Percentiles rank a stretch among this genome's conserved stretches.
Conservation (phyloP, 495 filamentous ascomycete genomes). For the Polyplosphaeria fusca region DNA sequence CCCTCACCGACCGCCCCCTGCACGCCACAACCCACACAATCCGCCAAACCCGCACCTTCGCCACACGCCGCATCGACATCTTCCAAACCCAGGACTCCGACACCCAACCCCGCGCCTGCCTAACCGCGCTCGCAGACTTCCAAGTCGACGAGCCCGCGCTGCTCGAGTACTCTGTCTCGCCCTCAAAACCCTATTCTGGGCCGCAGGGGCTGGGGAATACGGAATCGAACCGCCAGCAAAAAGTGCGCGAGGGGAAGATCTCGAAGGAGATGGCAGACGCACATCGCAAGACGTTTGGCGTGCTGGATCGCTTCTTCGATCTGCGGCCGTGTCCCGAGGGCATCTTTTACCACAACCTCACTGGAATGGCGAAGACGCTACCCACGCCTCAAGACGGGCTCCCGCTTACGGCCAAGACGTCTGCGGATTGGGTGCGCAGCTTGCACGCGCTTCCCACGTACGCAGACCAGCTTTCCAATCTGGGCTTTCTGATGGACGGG, state of each 20-base stretch:
- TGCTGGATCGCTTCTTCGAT: slow-evolving; percentile 9
- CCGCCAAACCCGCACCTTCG: slow-evolving; percentile 32
- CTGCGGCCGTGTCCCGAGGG: slow-evolving; percentile 20
- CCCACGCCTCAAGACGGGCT: slow-evolving; percentile 29
- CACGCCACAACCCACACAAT: slow-evolving; percentile 5
- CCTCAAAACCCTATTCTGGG: slow-evolving; percentile 10
- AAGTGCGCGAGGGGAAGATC: slow-evolving; percentile 14
- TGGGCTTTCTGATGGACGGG: slow-evolving; percentile 29
- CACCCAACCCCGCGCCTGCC: slow-evolving; percentile 1
- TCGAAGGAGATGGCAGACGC: slow-evolving; percentile 1
- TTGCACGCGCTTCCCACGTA: not conserved
- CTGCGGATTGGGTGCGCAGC: slow-evolving; percentile 25
- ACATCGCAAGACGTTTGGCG: slow-evolving; percentile 3
- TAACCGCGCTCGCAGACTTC: slow-evolving; percentile 29
- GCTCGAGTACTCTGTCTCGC: slow-evolving; percentile 23
- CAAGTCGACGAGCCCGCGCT: slow-evolving; percentile 20
- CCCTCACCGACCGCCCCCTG: slow-evolving; percentile 25
- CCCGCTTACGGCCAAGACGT: slow-evolving; percentile 10
- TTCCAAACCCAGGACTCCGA: slow-evolving; percentile 15
- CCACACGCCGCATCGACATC: slow-evolving; percentile 27
- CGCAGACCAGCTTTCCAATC: slow-evolving; percentile 8
- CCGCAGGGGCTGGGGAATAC: not conserved
- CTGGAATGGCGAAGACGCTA: slow-evolving; percentile 17
- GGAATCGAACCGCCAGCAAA: not conserved
- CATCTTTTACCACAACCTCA: slow-evolving; percentile 23